Conservation (phyloP, 305 asterid genomes). For the Ruellia speciosa region DNA sequence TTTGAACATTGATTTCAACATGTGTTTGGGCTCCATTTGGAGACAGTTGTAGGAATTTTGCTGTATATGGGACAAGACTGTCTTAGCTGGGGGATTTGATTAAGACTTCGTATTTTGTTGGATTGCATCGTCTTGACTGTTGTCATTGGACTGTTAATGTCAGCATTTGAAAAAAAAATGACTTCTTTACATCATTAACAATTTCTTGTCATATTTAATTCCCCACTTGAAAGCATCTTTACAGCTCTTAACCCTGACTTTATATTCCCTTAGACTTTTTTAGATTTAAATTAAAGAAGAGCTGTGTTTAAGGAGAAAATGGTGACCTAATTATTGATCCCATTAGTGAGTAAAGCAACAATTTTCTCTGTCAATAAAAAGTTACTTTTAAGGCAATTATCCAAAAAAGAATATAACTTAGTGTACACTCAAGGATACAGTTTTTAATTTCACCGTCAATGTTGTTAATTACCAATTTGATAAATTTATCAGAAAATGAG, state of each 20-base stretch:
- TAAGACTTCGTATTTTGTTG: constrained; percentile 23
- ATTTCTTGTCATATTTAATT: background rate
- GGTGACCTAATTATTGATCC: background rate
- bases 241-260: background rate
- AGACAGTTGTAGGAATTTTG: constrained; percentile 24
- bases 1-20: constrained; percentile 19
- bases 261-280: background rate
- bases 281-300: too few species aligned
- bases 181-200: background rate
- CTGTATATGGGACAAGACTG: constrained; percentile 27
- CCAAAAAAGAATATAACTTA: background rate
- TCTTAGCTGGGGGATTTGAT: constrained; percentile 28
- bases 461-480: too few species aligned
- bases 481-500: too few species aligned
- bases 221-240: background rate
- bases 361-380: background rate
- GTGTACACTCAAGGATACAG: background rate
- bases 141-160: constrained; percentile 7
- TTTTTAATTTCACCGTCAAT: too few species aligned
- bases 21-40: constrained; percentile 30
- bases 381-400: background rate
- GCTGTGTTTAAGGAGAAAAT: background rate
- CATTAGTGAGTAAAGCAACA: background rate
- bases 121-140: constrained; percentile 13
- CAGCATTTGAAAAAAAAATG: background rate